Evolutionary conservation across 2,329 filamentous ascomycete genomes (phyloP).

Genomic region (Paracoccidioides brasiliensis): DNA sequence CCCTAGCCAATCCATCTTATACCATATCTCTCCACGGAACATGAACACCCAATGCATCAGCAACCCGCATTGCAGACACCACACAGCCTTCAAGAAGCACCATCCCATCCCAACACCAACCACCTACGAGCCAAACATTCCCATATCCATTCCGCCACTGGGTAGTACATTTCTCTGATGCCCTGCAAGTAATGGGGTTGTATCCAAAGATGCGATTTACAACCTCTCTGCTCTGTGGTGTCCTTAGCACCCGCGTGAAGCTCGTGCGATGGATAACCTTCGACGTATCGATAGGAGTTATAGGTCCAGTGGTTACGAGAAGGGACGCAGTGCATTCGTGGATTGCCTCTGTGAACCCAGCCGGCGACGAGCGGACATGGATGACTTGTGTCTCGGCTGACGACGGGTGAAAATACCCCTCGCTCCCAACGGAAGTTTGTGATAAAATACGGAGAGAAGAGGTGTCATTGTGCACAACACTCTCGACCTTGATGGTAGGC

Average conservation of each 20-base stretch:
- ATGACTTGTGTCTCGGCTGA: slow-evolving; percentile 19
- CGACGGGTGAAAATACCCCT: neutral
- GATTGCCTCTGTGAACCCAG: slow-evolving; percentile 36
- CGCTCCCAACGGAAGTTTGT: slow-evolving; percentile 3
- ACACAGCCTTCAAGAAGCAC: slow-evolving; percentile 49
- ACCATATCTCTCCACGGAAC: slow-evolving; percentile 20
- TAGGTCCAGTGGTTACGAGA: slow-evolving; percentile 41
- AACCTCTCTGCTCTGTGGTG: slow-evolving; percentile 34
- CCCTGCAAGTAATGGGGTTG: neutral
- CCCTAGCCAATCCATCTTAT: neutral
- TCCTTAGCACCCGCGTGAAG: slow-evolving; percentile 44
- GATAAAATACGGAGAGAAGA: slow-evolving; percentile 1
- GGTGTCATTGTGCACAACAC: slow-evolving; percentile 33
- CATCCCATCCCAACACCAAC: slow-evolving; percentile 55
- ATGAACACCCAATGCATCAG: slow-evolving; percentile 39
- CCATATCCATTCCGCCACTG: slow-evolving; percentile 43
- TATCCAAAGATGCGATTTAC: slow-evolving; percentile 35
- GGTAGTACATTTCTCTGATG: slow-evolving; percentile 23
- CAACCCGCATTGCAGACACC: slow-evolving; percentile 45
- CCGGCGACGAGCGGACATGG: slow-evolving; percentile 23
- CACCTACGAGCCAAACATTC: slow-evolving; percentile 43
- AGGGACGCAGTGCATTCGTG: slow-evolving; percentile 41
- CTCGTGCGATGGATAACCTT: slow-evolving; percentile 33
- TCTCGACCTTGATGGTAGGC: slow-evolving; percentile 38
- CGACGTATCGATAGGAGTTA: slow-evolving; percentile 27